Base-by-base conservation (phyloP, 1,139 yeast genomes). In the Arxiozyma bovina region DNA sequence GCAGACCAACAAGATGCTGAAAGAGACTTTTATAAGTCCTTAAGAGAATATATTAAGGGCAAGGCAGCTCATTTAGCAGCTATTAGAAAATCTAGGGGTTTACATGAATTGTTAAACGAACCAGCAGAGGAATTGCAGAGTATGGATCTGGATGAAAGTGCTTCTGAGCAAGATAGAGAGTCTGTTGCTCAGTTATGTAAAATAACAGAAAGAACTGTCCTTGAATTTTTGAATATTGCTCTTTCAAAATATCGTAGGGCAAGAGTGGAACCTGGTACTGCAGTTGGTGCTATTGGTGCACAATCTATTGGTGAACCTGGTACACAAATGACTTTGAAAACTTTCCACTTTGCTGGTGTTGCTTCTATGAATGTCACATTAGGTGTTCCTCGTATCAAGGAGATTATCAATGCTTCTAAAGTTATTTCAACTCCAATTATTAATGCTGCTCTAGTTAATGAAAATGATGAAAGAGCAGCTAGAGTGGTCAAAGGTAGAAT, bases 221-320 rank as follows among this genome's bases (percentile, higher is more conserved):
- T 71, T n/a, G 80, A 77, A 58, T 94, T 94, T 72, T 74, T 94
- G 66, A 78, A 80, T 51, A 81, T 86, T 61, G 88, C 97, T 64
- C 77, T 93, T 58, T 76, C 78, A 63, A 94, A 94, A 72, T 94
- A 93, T 65, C 83, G 83, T 54, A 79, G 86, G 62, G 96, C 99
- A 17, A 85, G 85, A 72, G 98, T 94, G 23, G 99, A 94, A 69
- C 99, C 99, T 1, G 99, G 99, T 60, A 93, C 99, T 9, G 99
- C 99, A 3, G 99, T 93, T 51, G 99, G 99, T 61, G 99, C 99
- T 18, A 91, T 93, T 73, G 99, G 99, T 60, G 99, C 99, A 0
- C 99, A 93, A 68, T 88, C 96, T 42, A 93, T 93, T 75, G 99
- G 99, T 74, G 99, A 93, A 68, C 99, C 99, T 12, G 99, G 99